A percentile compares a stretch with the other conserved stretches of the same genome.
phyloP scores from a whole-genome alignment of 495 filamentous ascomycete genomes.

The Aspergillus steynii region DNA sequence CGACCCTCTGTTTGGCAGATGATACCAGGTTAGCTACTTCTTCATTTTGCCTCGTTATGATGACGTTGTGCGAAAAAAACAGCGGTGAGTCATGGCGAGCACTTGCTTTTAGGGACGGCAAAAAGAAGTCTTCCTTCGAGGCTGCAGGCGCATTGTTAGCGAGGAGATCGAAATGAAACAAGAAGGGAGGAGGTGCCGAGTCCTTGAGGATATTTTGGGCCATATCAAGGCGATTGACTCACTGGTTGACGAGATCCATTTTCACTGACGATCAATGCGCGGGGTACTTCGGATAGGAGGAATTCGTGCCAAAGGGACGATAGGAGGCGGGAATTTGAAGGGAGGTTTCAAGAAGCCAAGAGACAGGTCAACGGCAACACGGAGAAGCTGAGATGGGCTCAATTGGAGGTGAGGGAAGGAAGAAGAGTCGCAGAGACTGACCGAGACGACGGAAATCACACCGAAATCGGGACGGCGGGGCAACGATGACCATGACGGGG shows the following conservation, averaged over 20 bases:
- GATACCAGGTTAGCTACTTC: slow-evolving; percentile 18
- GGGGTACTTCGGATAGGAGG: slow-evolving; percentile 22
- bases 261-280: slow-evolving; percentile 26
- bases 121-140: slow-evolving; percentile 92
- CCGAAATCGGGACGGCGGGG: slow-evolving; percentile 3
- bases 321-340: slow-evolving; percentile 9
- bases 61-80: not conserved
- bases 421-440: not conserved
- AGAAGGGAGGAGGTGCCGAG: not conserved
- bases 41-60: slow-evolving; percentile 5
- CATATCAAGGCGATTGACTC: slow-evolving; percentile 40
- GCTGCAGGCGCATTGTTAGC: slow-evolving; percentile 26
- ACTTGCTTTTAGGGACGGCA: slow-evolving; percentile 94
- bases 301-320: slow-evolving; percentile 1
- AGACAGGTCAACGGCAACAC: slow-evolving; percentile 4
- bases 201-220: not conserved
- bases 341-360: not conserved
- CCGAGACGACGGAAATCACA: slow-evolving; percentile 1
- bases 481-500: not conserved
- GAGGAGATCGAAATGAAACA: not conserved
- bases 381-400: not conserved
- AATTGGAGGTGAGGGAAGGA: not conserved
- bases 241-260: slow-evolving; percentile 89
- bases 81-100: slow-evolving; percentile 25
- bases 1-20: slow-evolving; percentile 72